Evolutionary conservation across 2,329 filamentous ascomycete genomes (phyloP).

Genomic region (Pseudogymnoascus verrucosus): DNA sequence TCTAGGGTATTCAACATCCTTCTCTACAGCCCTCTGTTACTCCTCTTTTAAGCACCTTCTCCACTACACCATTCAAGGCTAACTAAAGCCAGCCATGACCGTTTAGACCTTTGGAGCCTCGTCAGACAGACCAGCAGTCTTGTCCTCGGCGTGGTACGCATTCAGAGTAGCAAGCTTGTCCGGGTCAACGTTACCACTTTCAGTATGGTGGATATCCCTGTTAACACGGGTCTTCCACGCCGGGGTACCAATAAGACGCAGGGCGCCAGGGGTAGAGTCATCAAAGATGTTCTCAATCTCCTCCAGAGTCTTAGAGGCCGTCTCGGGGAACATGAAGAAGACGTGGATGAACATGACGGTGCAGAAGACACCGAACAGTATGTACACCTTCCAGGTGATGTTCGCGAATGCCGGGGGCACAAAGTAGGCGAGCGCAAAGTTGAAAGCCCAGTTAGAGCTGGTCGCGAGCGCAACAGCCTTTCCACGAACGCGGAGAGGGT

Average conservation of each 20-base stretch:
- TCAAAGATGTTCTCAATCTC: conserved; percentile 46
- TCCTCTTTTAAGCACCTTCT: neutral
- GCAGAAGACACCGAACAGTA: conserved; percentile 46
- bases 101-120: conserved; percentile 1
- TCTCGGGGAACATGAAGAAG: conserved; percentile 50
- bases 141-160: conserved; percentile 12
- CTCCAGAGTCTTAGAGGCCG: conserved; percentile 46
- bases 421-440: conserved; percentile 42
- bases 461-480: conserved; percentile 47
- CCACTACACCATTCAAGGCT: neutral
- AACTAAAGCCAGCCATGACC: neutral
- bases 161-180: conserved; percentile 20
- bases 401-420: conserved; percentile 38
- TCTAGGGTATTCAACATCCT: neutral
- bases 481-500: conserved; percentile 40
- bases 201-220: conserved; percentile 16
- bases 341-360: conserved; percentile 42
- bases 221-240: conserved; percentile 22
- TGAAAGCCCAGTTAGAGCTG: conserved; percentile 43
- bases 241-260: conserved; percentile 11
- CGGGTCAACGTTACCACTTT: conserved; percentile 24
- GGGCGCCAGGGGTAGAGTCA: conserved; percentile 33
- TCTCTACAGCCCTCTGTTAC: neutral
- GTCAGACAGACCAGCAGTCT: neutral
- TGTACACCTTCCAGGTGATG: conserved; percentile 44